A percentile compares a stretch with the other conserved stretches of the same genome.
These are phyloP conservation scores for Cutaneotrichosporon cutaneum DNA, from an alignment of 1,284 basidiomycete species.

Conservation along the genomic window DNA sequence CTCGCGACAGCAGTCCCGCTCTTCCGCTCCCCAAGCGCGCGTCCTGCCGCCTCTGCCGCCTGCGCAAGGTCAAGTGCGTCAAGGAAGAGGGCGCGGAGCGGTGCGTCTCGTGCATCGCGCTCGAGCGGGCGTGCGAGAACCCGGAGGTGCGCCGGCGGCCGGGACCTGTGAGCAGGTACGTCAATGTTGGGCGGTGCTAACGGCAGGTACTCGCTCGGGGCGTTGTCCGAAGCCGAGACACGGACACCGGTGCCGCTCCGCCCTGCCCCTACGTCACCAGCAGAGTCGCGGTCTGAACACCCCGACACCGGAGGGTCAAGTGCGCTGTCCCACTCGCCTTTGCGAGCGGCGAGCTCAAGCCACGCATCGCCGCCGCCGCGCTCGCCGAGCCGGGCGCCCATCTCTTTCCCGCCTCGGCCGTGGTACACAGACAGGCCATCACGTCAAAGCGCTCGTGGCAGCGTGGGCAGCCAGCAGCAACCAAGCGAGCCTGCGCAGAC, in stretches of 20 bases:
- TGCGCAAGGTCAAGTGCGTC: slow-evolving; percentile 6
- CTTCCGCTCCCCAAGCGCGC: neutral
- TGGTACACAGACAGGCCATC: neutral
- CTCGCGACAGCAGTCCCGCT: neutral
- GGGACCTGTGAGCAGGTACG: slow-evolving; percentile 4
- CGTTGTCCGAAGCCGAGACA: neutral
- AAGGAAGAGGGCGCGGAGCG: neutral
- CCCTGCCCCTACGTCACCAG: neutral
- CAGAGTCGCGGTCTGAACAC: neutral
- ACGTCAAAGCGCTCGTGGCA: neutral
- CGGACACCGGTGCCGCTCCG: neutral
- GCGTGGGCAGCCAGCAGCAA: neutral
- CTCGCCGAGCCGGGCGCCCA: neutral
- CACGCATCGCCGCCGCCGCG: neutral
- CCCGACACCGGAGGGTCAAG: neutral
- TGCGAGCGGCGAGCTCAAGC: neutral
- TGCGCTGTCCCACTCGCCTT: neutral
- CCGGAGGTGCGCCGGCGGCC: neutral
- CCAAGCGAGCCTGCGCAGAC: neutral
- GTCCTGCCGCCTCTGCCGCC: slow-evolving; percentile 2
- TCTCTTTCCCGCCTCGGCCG: neutral
- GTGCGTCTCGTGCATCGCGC: neutral
- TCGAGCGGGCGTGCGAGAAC: neutral
- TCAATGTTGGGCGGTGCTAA: neutral
- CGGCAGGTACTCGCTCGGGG: neutral